Conservation (phyloP, 345 rosid genomes). For the Eucalyptus paniculata region DNA sequence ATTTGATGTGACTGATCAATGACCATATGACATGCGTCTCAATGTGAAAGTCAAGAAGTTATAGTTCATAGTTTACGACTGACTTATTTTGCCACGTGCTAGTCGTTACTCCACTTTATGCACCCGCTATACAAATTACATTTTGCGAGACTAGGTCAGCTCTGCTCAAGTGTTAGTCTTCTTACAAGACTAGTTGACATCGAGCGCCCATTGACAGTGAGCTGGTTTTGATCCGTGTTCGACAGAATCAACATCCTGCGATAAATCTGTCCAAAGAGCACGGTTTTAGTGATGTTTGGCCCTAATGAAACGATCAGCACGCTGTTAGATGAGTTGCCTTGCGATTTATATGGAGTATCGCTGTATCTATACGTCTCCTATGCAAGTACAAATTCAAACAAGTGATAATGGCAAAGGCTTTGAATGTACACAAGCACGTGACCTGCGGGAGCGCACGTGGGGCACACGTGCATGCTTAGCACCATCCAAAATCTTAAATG, state of each 20-base stretch:
- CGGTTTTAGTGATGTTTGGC: background rate
- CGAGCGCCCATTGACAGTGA: background rate
- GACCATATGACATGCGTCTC: background rate
- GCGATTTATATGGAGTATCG: background rate
- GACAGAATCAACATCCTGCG: background rate
- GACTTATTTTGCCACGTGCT: background rate
- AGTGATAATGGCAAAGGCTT: background rate
- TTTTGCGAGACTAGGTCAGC: no score
- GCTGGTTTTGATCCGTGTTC: background rate
- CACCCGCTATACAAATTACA: background rate
- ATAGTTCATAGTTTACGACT: no score
- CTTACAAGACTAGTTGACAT: background rate
- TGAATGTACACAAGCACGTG: no score
- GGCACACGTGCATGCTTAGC: background rate
- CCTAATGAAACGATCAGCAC: background rate
- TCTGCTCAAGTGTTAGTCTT: background rate
- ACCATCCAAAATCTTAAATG: background rate
- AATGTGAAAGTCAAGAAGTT: no score
- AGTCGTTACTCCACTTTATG: no score
- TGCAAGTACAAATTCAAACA: background rate
- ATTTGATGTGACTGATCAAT: background rate
- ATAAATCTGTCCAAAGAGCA: background rate
- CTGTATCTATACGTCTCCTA: rapidly evolving
- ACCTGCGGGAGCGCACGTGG: background rate
- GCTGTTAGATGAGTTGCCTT: background rate